Evolutionary conservation across 225 moss, liverwort and hornwort species (phyloP).

Genomic region (Polytrichum commune): DNA sequence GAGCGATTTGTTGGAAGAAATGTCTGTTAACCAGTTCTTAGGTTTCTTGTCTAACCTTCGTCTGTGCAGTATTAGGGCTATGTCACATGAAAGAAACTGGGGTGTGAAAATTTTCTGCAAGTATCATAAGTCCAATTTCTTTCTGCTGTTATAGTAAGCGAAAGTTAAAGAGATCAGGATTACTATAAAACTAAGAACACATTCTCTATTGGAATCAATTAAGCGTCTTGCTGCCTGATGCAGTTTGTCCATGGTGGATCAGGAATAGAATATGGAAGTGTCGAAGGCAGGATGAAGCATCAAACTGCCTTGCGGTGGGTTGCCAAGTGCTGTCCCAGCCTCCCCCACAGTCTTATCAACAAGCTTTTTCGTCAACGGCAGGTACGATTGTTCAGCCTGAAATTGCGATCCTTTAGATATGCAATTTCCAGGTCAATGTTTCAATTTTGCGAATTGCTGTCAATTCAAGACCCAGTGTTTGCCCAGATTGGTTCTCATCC

Average conservation of each 20-base stretch:
- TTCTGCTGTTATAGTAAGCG: too few relatives aligned
- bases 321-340: conserved; percentile 79
- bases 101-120: too few relatives aligned
- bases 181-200: too few relatives aligned
- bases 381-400: conserved; percentile 27
- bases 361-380: conserved; percentile 92
- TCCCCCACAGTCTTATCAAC: conserved; percentile 78
- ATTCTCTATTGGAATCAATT: background rate
- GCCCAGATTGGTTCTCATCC: too few relatives aligned
- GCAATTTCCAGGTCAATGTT: background rate
- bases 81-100: too few relatives aligned
- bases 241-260: conserved; percentile 18
- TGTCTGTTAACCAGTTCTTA: too few relatives aligned
- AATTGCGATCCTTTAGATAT: background rate
- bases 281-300: conserved; percentile 25
- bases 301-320: conserved; percentile 92
- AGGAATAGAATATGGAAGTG: conserved; percentile 19
- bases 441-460: background rate
- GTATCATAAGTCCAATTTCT: too few relatives aligned
- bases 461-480: too few relatives aligned
- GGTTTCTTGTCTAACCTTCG: too few relatives aligned
- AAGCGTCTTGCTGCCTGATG: background rate
- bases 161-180: too few relatives aligned
- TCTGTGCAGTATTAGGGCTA: too few relatives aligned
- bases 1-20: too few relatives aligned